Evolutionary conservation across 1,139 yeast genomes (phyloP), one percentile per base, ranked within the genome.

Genomic region (Lodderomyces orthopsilosis): DNA sequence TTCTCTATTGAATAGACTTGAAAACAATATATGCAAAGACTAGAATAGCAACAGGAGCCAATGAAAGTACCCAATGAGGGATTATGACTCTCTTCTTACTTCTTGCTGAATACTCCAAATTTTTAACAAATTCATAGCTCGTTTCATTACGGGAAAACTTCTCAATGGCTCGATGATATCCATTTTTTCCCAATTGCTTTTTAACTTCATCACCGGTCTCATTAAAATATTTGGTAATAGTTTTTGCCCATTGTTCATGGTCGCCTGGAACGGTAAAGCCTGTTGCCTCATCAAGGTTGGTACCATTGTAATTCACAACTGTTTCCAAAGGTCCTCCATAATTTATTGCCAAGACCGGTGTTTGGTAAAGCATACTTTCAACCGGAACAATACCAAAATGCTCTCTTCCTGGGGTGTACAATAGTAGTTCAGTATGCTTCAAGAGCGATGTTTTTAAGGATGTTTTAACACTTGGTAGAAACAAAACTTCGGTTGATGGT

Each of bases 311-410:
- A 32, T 78, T 62, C 1, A 74, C 74, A 9, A 93, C 74, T 0
- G 96, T 85, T 59, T 93, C 99, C 24, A 84, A 64, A 0, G 98
- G 98, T 0, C 99, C 99, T 13, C 98, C 99, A 38, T 81, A 82
- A 56, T 87, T 81, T 2, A 85, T 83, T 0, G 96, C 97, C 44
- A 94, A 66, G 0, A 90, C 96, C 0, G 96, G 91, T 0, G 86
- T 84, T 23, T 85, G 83, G 48, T 79, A 74, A 38, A 85, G 74
- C 97, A 93, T 91, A 15, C 96, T 90, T 58, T 93, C 98, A 12
- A 93, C 75, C 1, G 99, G 99, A 3, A 94, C 99, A 49, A 93
- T 94, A 12, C 99, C 99, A 60, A 93, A 93, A 65, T 93, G 99
- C 61, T 94, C 98, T 56, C 79, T 78, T 1, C 85, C 75, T 2